Conservation (phyloP, 768 basidiomycete species). For the Hemileccinum impolitum region DNA sequence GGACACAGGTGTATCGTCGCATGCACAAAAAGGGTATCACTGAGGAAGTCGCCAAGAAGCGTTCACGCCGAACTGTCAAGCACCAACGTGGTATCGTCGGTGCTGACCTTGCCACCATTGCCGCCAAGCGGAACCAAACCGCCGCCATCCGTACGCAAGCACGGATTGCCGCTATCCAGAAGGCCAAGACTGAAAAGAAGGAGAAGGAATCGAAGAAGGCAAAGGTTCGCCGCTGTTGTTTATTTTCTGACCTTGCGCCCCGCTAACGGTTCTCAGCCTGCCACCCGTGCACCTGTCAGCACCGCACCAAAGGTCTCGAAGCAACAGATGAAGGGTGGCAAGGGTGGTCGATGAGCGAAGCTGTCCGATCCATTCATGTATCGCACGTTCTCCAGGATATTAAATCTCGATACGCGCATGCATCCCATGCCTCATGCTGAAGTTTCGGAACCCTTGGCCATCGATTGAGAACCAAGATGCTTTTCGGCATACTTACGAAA, state of each 20-base stretch:
- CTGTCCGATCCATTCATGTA: slow-evolving; percentile 17
- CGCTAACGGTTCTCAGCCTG: slow-evolving; percentile 41
- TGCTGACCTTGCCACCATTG: slow-evolving; percentile 88
- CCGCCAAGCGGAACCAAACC: slow-evolving; percentile 91
- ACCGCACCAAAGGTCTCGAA: slow-evolving; percentile 85
- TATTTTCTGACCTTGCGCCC: background rate
- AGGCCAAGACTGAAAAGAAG: slow-evolving; percentile 97
- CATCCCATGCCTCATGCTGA: slow-evolving; percentile 5
- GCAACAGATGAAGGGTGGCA: slow-evolving; percentile 94
- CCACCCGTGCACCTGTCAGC: slow-evolving; percentile 46
- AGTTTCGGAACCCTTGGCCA: background rate
- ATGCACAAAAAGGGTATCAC: slow-evolving; percentile 99
- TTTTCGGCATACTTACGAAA: slow-evolving; percentile 1
- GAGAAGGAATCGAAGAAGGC: slow-evolving; percentile 91
- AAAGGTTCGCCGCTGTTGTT: slow-evolving; percentile 45
- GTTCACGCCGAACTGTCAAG: slow-evolving; percentile 94
- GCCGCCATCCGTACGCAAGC: slow-evolving; percentile 77
- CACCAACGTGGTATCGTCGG: slow-evolving; percentile 98
- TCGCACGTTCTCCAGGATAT: slow-evolving; percentile 21
- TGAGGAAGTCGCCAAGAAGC: slow-evolving; percentile 99
- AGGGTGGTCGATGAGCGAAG: slow-evolving; percentile 60
- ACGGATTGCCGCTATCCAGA: slow-evolving; percentile 81
- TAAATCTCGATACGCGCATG: slow-evolving; percentile 14
- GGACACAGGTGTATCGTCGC: slow-evolving; percentile 91
- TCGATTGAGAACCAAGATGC: background rate